Base-by-base conservation (phyloP, 192 early-diverging fungal genomes). In the Coemansia sp. region DNA sequence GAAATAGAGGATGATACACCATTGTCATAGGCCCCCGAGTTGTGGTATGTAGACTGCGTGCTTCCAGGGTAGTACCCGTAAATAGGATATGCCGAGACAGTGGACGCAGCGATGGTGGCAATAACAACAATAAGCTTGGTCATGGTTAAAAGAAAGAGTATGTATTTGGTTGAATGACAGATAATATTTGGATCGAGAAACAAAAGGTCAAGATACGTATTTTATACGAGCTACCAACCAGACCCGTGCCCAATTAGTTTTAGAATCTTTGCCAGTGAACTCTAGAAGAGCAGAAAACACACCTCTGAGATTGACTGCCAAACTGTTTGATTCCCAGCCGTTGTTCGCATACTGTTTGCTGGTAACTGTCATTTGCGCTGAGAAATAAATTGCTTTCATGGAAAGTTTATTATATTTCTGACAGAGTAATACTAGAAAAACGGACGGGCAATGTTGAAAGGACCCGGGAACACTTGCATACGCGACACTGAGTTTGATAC, bases 401-500 rank as follows among this genome's bases (percentile, higher is more conserved):
- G 15, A 42, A 42, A 11, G 40, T 42, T 42, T 42, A 15, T 42
- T 3, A 42, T 42, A 42, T 15, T 15, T n/a, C 4, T 42, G 40
- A n/a, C 40, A 0, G 15, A 15, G 10, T 42, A n/a, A 3, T 26
- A 4, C 20, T 19, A 60, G 25, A 59, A 38, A 26, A 47, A 53
- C 0, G 40, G 38, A 1, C 7, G 21, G 2, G 2, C 5, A 8
- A 8, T 38, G 3, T 25, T 8, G 22, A 42, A 22, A 5, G 34
- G 20, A 3, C 42, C 62, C 3, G 69, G 62, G 38, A 78, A 72
- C 9, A 69, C 62, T 23, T 78, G 76, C 26, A 62, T 57, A 9
- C 62, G 64, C 20, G 77, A 71, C 37, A 80, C 57, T 2, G 71
- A 71, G 59, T 80, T 74, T 15, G 77, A 80, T 12, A 71, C 20